A percentile compares a stretch with the other conserved stretches of the same genome.
Evolutionary conservation across 75 land plant genomes (phyloP).

Genomic region (Sequoiadendron giganteum): DNA sequence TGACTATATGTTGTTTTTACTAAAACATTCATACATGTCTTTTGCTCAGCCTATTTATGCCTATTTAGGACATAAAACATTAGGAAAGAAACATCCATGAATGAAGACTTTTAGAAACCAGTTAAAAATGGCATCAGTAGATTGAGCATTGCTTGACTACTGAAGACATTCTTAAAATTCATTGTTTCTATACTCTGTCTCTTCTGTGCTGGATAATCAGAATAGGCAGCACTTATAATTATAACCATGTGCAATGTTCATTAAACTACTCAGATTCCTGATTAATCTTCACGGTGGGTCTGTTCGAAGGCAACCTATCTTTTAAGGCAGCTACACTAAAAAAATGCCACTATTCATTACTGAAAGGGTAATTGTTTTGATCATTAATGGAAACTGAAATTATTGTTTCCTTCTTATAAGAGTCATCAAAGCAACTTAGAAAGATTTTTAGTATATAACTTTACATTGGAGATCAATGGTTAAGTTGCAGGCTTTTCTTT

Average conservation of each 20-base stretch:
- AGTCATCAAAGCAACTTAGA: background rate
- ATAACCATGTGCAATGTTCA: background rate
- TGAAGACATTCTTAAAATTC: background rate
- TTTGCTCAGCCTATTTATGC: background rate
- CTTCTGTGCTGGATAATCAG: background rate
- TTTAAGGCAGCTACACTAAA: no score
- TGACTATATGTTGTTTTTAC: background rate
- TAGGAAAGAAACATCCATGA: no score
- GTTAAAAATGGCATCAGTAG: background rate
- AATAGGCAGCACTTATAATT: background rate
- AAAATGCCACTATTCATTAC: no score
- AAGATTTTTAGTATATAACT: background rate
- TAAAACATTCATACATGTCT: background rate
- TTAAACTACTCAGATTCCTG: background rate
- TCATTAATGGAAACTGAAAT: no score
- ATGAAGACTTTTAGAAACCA: background rate
- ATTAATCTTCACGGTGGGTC: background rate
- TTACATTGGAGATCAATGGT: background rate
- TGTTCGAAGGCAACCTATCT: background rate
- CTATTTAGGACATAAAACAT: background rate
- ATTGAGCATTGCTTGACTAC: background rate
- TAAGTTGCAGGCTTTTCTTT: background rate
- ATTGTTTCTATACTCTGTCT: background rate
- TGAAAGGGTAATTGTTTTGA: no score
- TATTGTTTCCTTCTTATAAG: no score